Base-by-base conservation (phyloP, 768 basidiomycete genomes). In the Rhodotorula kratochvilovae region DNA sequence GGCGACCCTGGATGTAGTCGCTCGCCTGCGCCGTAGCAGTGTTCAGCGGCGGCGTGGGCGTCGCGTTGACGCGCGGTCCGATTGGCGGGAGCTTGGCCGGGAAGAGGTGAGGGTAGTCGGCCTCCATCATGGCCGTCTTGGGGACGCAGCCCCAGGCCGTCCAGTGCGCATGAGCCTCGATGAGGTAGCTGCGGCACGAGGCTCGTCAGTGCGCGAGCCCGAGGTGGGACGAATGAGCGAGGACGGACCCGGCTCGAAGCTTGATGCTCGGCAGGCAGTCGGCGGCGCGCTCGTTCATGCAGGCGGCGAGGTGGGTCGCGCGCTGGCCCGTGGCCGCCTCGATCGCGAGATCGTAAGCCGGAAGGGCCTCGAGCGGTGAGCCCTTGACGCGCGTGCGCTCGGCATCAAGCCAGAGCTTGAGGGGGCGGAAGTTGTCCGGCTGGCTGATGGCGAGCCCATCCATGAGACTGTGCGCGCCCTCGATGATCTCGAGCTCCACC, bases 371-470 rank as follows among this genome's bases (percentile, higher is more conserved):
- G 19, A 43, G 55, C 36, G 43, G 5, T 6, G 25, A 17, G 36
- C 50, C 64, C 5, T 3, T 4, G 10, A n/a, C 59, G 10, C 53
- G 35, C 21, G 36, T 29, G 13, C 36, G 39, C 56, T 71, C 74
- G 17, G 74, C 74, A 17, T 66, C 39, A 25, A 75, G 74, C 74
- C 70, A 72, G n/a, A 75, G 73, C 29, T 57, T 33, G 43, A 74
- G 33, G 25, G 68, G 58, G 4, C 31, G 27, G 15, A 74, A 74
- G 43, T 56, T 67, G 51, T 59, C 48, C 13, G 53, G 62, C 53
- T 67, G 68, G 6, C 53, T 36, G 19, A 27, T 31, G 16, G 73
- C 73, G 25, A 75, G 70, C 3, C 61, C 56, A 12, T 58, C 36
- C 39, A 75, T 31, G 3, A 36, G 16, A 13, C 29, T 15, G 27